These are phyloP conservation scores for Gnaphalium uliginosum DNA, from an alignment of 129 eudicot genomes.

Conservation along the genomic window DNA sequence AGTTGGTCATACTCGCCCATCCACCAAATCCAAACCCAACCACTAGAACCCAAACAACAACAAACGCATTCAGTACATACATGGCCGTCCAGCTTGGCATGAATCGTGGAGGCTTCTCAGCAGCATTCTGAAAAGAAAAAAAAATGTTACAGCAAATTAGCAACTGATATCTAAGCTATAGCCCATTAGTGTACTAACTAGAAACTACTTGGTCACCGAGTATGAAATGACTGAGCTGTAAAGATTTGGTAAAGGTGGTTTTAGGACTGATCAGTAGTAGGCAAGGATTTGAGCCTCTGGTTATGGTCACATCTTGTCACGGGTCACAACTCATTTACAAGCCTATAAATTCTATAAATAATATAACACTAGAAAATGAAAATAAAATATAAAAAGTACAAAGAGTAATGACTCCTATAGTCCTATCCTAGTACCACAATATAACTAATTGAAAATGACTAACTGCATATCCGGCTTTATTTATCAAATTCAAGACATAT, in stretches of 20 bases:
- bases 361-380: background rate
- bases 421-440: background rate
- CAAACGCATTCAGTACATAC: conserved; percentile 60
- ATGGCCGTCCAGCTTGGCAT: conserved; percentile 77
- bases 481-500: conserved; percentile 39
- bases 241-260: background rate
- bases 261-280: background rate
- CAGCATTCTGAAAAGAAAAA: conserved; percentile 64
- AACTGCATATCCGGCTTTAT: conserved; percentile 31
- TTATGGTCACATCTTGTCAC: background rate
- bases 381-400: background rate
- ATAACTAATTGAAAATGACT: conserved; percentile 14
- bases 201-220: conserved; percentile 34
- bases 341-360: background rate
- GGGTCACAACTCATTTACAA: background rate
- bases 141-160: background rate
- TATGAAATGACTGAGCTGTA: background rate
- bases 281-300: background rate
- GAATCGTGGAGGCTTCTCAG: conserved; percentile 83
- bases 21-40: conserved; percentile 95
- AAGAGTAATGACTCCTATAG: conserved; percentile 2
- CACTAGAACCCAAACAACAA: conserved; percentile 70
- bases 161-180: background rate
- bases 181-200: conserved; percentile 18
- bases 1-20: conserved; percentile 92